These are phyloP conservation scores for Apiotrichum siamense DNA, from an alignment of 1,284 basidiomycete genomes.

Conservation along the genomic window DNA sequence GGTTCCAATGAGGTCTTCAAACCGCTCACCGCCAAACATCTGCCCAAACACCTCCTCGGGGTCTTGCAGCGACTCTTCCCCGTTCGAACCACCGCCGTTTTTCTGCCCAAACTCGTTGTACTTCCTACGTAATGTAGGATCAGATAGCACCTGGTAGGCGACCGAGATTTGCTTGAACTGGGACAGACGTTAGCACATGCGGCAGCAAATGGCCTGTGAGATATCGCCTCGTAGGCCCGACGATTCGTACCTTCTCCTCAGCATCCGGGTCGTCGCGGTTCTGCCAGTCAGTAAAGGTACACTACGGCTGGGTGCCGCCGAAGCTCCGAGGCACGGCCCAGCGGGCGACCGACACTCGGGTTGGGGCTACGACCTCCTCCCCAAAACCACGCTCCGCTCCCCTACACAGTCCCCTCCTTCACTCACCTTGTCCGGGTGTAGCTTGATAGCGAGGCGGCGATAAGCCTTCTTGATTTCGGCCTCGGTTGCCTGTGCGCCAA, in stretches of 20 bases:
- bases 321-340: too few species aligned
- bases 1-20: conserved; percentile 51
- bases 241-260: conserved; percentile 60
- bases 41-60: conserved; percentile 87
- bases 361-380: too few species aligned
- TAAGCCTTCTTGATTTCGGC: conserved; percentile 86
- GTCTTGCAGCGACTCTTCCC: conserved; percentile 50
- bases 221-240: conserved; percentile 33
- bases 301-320: too few species aligned
- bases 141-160: conserved; percentile 79
- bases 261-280: conserved; percentile 89
- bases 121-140: conserved; percentile 73
- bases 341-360: too few species aligned
- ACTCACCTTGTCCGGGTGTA: conserved; percentile 51
- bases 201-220: too few species aligned
- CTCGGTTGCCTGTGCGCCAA: conserved; percentile 35
- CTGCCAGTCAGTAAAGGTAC: conserved; percentile 44
- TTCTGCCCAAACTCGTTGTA: conserved; percentile 74
- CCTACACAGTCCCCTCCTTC: background rate
- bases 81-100: conserved; percentile 43
- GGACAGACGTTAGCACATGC: conserved; percentile 1
- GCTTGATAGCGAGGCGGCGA: conserved; percentile 84
- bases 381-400: too few species aligned
- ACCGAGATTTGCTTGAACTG: conserved; percentile 79
- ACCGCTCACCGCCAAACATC: conserved; percentile 64